phyloP scores from a whole-genome alignment of 106 monocot species.

The Amphibolis antarctica region DNA sequence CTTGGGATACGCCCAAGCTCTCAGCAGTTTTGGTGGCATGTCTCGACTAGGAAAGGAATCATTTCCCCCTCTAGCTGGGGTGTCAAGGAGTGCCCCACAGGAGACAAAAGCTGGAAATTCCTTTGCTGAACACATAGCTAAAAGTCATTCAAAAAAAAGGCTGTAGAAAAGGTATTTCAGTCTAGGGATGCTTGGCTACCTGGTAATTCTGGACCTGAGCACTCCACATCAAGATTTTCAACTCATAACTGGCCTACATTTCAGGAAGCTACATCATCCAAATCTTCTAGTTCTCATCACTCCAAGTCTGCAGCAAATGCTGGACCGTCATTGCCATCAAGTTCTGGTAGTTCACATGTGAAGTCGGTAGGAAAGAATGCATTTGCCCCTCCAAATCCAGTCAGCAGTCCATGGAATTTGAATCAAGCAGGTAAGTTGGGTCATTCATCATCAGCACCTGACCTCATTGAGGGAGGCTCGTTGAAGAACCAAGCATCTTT shows the following conservation, averaged over 20 bases:
- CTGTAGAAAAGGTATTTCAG: background rate
- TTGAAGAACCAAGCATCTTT: conserved; percentile 1
- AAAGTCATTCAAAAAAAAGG: background rate
- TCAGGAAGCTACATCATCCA: conserved; percentile 2
- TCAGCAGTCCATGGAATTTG: conserved; percentile 21
- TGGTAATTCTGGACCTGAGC: conserved; percentile 1
- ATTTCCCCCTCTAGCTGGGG: conserved; percentile 82
- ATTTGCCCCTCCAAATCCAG: conserved; percentile 17
- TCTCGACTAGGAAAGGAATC: conserved; percentile 42
- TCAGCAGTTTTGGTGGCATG: conserved; percentile 26
- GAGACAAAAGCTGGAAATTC: conserved; percentile 10
- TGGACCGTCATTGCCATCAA: background rate
- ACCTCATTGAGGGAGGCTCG: conserved; percentile 16
- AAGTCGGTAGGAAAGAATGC: conserved; percentile 19
- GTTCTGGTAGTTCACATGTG: background rate
- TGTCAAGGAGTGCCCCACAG: conserved; percentile 19
- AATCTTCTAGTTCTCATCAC: conserved; percentile 6
- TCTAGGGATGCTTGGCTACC: conserved; percentile 14
- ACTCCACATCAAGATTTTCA: conserved; percentile 22
- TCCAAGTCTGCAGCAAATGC: background rate
- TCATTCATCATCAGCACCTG: conserved; percentile 56
- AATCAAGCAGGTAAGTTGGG: conserved; percentile 21
- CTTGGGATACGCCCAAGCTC: conserved; percentile 46
- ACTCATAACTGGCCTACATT: conserved; percentile 14
- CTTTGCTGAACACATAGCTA: conserved; percentile 5